These are phyloP conservation scores for Avena insularis DNA, from an alignment of 176 grass and related monocot genomes.

Conservation along the genomic window DNA sequence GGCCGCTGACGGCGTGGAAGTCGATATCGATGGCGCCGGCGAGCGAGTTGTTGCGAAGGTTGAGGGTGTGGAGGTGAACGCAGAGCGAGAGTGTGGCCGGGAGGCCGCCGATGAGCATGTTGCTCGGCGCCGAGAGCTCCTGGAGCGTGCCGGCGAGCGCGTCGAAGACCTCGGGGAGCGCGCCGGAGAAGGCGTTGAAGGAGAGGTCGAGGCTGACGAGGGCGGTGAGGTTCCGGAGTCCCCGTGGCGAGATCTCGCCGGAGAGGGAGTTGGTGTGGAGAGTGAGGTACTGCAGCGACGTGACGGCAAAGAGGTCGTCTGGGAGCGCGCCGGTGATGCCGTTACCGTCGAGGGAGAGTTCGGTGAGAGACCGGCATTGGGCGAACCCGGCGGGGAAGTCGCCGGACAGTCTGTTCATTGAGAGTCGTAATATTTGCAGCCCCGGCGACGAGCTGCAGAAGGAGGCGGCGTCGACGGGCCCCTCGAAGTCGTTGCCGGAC, in stretches of 20 bases:
- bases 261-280: constrained; percentile 55
- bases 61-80: constrained; percentile 45
- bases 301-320: constrained; percentile 46
- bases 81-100: constrained; percentile 57
- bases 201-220: constrained; percentile 68
- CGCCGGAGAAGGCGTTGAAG: constrained; percentile 53
- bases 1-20: constrained; percentile 35
- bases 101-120: constrained; percentile 43
- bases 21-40: constrained; percentile 53
- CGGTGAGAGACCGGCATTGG: constrained; percentile 49
- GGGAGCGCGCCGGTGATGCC: constrained; percentile 48
- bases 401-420: constrained; percentile 55
- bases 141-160: constrained; percentile 26
- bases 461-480: background rate
- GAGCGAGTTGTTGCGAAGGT: constrained; percentile 65
- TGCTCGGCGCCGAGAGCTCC: constrained; percentile 49
- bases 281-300: constrained; percentile 39
- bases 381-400: constrained; percentile 48
- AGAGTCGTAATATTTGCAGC: constrained; percentile 35
- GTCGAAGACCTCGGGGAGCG: constrained; percentile 54
- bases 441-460: constrained; percentile 41
- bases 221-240: constrained; percentile 51
- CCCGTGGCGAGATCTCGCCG: constrained; percentile 30
- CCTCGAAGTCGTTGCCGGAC: constrained; percentile 44
- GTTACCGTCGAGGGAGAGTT: constrained; percentile 63